Conservation (phyloP, 2,329 filamentous ascomycete genomes). For the Aureobasidium uvarum region DNA sequence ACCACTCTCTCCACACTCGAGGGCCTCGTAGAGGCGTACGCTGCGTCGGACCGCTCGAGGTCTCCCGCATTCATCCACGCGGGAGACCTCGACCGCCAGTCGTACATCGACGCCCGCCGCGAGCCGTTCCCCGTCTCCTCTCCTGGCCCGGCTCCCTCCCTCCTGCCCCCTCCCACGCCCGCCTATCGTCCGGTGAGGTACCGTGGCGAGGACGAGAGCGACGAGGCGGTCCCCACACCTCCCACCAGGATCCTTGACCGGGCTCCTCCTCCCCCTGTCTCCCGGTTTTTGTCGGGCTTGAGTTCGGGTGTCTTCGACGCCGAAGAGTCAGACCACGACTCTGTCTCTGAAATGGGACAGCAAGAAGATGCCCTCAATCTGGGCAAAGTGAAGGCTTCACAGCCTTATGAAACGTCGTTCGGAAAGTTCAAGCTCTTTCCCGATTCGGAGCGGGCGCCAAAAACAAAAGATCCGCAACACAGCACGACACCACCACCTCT, state of each 20-base stretch:
- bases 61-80: constrained; percentile 14
- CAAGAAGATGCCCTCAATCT: neutral
- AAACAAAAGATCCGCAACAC: neutral
- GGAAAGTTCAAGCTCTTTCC: constrained; percentile 2
- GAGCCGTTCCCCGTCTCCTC: neutral
- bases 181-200: neutral
- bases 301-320: constrained; percentile 1
- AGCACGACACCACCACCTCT: neutral
- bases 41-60: neutral
- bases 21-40: constrained; percentile 12
- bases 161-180: neutral
- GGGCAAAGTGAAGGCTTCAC: neutral
- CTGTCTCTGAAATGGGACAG: neutral
- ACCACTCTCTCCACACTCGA: constrained; percentile 5
- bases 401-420: neutral
- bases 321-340: constrained; percentile 5
- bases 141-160: neutral
- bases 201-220: constrained; percentile 8
- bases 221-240: constrained; percentile 3
- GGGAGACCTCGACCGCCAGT: constrained; percentile 4
- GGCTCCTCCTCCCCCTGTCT: neutral
- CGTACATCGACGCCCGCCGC: constrained; percentile 2
- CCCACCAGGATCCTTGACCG: constrained; percentile 17
- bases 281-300: neutral
- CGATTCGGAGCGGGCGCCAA: neutral